A percentile compares a stretch with the other conserved stretches of the same genome.
phyloP scores from a whole-genome alignment of 345 rosid genomes.

The Euphorbia pulcherrima region DNA sequence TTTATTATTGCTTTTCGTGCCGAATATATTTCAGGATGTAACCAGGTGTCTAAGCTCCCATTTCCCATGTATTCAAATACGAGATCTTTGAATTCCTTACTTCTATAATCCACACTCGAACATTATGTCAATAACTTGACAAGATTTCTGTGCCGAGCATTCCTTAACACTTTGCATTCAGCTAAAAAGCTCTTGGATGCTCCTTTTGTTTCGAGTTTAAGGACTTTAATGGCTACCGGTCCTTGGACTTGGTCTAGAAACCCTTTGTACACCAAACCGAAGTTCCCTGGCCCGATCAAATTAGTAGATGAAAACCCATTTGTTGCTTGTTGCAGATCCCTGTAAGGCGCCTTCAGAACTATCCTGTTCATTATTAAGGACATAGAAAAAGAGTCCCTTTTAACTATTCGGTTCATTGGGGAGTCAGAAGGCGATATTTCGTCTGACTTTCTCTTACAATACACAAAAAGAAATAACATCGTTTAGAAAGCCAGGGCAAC shows the following conservation, averaged over 20 bases:
- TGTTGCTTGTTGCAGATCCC: background rate
- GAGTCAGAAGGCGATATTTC: background rate
- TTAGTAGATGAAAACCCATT: background rate
- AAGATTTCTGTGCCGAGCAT: constrained; percentile 12
- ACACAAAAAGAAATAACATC: constrained; percentile 5
- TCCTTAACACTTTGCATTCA: constrained; percentile 11
- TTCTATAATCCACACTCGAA: constrained; percentile 9
- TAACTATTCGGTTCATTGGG: background rate
- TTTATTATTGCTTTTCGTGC: background rate
- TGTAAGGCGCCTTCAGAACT: background rate
- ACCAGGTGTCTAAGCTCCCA: constrained; percentile 21
- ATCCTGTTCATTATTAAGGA: background rate
- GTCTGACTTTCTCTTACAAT: constrained; percentile 5
- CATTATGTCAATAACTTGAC: constrained; percentile 13
- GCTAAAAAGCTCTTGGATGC: constrained; percentile 15
- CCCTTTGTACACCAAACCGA: constrained; percentile 12
- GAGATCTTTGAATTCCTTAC: constrained; percentile 17
- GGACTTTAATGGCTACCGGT: constrained; percentile 14
- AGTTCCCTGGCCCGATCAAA: constrained; percentile 8
- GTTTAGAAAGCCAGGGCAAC: background rate
- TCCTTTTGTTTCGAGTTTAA: constrained; percentile 4
- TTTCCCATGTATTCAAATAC: constrained; percentile 14
- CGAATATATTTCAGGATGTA: background rate
- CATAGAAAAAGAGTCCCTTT: background rate
- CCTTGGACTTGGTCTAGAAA: background rate